A percentile compares a stretch with the other conserved stretches of the same genome.
Evolutionary conservation across 345 rosid genomes (phyloP).

Genomic region (Abelmoschus esculentus): DNA sequence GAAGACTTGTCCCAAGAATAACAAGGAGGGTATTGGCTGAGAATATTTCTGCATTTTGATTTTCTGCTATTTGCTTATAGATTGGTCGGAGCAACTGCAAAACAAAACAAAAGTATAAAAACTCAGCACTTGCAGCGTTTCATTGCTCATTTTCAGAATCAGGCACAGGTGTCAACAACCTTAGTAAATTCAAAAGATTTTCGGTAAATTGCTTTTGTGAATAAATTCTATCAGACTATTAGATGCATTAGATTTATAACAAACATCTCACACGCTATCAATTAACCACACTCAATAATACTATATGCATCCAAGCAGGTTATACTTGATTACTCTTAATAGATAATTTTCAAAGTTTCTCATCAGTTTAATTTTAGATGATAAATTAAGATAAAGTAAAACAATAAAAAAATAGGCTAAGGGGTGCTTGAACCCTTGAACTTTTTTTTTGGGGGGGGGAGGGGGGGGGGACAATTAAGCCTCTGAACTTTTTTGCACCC

Average conservation of each 20-base stretch:
- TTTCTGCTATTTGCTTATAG: background rate
- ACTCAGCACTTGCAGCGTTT: background rate
- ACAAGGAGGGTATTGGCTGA: background rate
- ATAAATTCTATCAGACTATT: background rate
- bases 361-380: constrained; percentile 7
- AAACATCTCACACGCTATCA: background rate
- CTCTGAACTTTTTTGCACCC: too few relatives aligned
- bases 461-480: too few relatives aligned
- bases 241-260: background rate
- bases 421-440: too few relatives aligned
- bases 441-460: too few relatives aligned
- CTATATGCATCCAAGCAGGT: background rate
- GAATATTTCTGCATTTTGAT: constrained; percentile 13
- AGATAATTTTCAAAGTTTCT: constrained; percentile 1
- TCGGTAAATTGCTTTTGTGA: background rate
- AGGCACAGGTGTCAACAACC: background rate
- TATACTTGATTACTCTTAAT: background rate
- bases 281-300: constrained; percentile 1
- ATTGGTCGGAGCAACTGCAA: background rate
- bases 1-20: background rate
- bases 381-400: constrained; percentile 7
- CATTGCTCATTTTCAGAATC: constrained; percentile 1
- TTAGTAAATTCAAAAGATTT: background rate
- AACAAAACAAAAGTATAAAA: background rate
- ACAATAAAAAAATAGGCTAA: background rate